A percentile compares a stretch with the other conserved stretches of the same genome.
Conservation (phyloP, 306 rosid species). For the Arachis stenosperma region DNA sequence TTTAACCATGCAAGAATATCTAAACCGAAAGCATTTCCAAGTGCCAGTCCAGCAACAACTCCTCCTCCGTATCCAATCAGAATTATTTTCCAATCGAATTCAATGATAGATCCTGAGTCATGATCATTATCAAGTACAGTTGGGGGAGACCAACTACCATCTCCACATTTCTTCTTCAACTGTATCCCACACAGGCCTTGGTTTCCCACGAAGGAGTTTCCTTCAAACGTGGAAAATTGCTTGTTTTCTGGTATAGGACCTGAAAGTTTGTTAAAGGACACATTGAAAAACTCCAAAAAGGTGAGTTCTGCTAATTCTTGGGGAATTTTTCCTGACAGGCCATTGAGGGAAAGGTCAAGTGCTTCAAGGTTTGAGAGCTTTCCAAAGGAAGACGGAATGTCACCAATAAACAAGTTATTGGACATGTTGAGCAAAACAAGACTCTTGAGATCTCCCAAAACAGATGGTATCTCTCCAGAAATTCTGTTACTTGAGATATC, state of each 20-base stretch:
- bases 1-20: background rate
- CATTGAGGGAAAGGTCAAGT: slow-evolving; percentile 36
- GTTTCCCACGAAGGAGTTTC: slow-evolving; percentile 26
- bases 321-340: slow-evolving; percentile 30
- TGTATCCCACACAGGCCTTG: slow-evolving; percentile 35
- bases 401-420: slow-evolving; percentile 31
- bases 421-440: slow-evolving; percentile 34
- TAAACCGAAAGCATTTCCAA: slow-evolving; percentile 10
- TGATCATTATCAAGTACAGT: slow-evolving; percentile 2
- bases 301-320: slow-evolving; percentile 31
- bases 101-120: background rate
- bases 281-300: slow-evolving; percentile 31
- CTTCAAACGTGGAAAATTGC: slow-evolving; percentile 29
- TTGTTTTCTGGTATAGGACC: slow-evolving; percentile 37
- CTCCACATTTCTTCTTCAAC: slow-evolving; percentile 25
- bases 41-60: slow-evolving; percentile 18
- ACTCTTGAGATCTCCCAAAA: slow-evolving; percentile 8
- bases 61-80: slow-evolving; percentile 36
- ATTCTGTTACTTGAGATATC: slow-evolving; percentile 42
- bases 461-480: slow-evolving; percentile 27
- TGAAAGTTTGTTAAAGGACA: slow-evolving; percentile 35
- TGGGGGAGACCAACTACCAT: background rate
- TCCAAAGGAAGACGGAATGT: slow-evolving; percentile 37
- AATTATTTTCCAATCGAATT: slow-evolving; percentile 23
- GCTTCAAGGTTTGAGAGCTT: slow-evolving; percentile 37